These are phyloP conservation scores for Penicillium sp. DNA, from an alignment of 2,329 filamentous ascomycete species.

Conservation along the genomic window DNA sequence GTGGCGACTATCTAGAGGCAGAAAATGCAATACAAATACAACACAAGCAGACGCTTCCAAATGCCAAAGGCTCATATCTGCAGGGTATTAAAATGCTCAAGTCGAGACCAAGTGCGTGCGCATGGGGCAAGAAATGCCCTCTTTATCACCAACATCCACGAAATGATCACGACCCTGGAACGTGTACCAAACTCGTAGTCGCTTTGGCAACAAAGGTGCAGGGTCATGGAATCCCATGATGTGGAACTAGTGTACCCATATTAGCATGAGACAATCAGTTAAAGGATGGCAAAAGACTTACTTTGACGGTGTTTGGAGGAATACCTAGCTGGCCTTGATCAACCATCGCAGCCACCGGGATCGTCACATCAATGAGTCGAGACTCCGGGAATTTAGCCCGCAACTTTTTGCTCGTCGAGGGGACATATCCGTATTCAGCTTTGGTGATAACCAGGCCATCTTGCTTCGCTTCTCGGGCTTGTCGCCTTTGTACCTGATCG, in stretches of 20 bases:
- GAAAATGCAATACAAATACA: conserved; percentile 21
- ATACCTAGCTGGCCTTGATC: conserved; percentile 43
- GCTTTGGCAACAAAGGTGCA: conserved; percentile 42
- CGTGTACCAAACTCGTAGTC: conserved; percentile 43
- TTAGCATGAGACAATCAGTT: conserved; percentile 14
- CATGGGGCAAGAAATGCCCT: conserved; percentile 41
- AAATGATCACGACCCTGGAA: conserved; percentile 41
- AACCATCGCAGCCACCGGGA: conserved; percentile 47
- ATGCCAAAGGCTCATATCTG: neutral
- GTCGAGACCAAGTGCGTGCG: conserved; percentile 34
- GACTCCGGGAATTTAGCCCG: conserved; percentile 22
- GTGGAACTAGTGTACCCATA: conserved; percentile 32
- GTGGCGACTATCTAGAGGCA: neutral
- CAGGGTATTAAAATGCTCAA: conserved; percentile 1
- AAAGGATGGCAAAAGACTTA: conserved; percentile 14
- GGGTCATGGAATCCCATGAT: conserved; percentile 48
- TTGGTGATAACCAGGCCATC: conserved; percentile 42
- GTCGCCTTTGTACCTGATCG: conserved; percentile 40
- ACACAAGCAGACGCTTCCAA: conserved; percentile 5
- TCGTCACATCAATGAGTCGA: conserved; percentile 41
- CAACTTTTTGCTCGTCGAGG: conserved; percentile 26
- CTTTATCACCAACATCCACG: conserved; percentile 38
- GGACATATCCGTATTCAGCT: conserved; percentile 43
- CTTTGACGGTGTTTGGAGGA: conserved; percentile 36
- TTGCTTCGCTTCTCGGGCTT: conserved; percentile 34